These are phyloP conservation scores for Durio zibethinus DNA, from an alignment of 345 rosid genomes.

Conservation along the genomic window DNA sequence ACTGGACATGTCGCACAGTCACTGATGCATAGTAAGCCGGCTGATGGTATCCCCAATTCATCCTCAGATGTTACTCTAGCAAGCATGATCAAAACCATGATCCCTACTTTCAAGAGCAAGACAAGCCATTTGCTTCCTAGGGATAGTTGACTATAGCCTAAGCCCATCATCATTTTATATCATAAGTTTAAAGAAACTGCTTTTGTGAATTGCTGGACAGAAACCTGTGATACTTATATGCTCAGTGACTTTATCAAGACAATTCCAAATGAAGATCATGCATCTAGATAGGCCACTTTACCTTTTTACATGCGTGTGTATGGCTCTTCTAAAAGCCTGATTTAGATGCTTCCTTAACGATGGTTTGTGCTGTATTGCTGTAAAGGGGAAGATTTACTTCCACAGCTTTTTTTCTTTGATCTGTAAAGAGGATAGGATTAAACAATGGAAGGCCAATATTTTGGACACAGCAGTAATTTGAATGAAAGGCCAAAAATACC, in stretches of 20 bases:
- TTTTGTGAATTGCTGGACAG: not conserved
- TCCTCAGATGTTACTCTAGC: conserved; percentile 23
- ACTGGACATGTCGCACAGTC: conserved; percentile 45
- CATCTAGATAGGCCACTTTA: not conserved
- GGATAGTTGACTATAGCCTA: not conserved
- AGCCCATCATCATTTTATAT: conserved; percentile 15
- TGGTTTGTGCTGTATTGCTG: conserved; percentile 12
- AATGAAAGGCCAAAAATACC: not conserved
- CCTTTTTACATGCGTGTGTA: conserved; percentile 22
- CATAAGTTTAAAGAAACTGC: conserved; percentile 4
- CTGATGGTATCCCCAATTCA: conserved; percentile 17
- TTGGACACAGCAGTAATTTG: not conserved
- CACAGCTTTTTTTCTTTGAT: not conserved
- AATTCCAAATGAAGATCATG: not conserved
- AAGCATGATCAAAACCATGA: conserved; percentile 21
- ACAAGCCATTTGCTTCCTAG: conserved; percentile 11
- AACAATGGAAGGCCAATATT: not conserved
- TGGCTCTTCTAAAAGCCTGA: conserved; percentile 27
- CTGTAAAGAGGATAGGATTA: not conserved
- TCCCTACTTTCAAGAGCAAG: conserved; percentile 15
- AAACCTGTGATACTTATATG: conserved; percentile 2
- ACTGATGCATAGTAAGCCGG: conserved; percentile 40
- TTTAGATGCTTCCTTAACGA: conserved; percentile 29
- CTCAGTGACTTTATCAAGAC: not conserved
- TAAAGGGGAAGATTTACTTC: conserved; percentile 13